Conservation (phyloP, 2,329 filamentous ascomycete genomes). For the Pseudogymnoascus sp. region DNA sequence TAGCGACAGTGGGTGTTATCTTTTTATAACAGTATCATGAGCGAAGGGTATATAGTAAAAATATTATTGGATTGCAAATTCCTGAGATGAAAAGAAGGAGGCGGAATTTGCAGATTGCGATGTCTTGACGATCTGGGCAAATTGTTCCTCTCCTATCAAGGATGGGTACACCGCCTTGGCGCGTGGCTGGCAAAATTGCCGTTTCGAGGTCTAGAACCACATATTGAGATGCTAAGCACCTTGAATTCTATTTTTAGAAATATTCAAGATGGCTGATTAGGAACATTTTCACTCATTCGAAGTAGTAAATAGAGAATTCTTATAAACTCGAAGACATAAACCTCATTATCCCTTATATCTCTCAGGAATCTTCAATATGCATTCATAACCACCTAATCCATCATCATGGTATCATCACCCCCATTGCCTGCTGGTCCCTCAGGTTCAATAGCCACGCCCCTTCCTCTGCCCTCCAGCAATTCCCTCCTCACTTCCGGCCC, state of each 20-base stretch:
- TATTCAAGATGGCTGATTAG: neutral
- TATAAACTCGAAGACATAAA: neutral
- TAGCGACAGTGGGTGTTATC: neutral
- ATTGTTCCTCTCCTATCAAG: slow-evolving; percentile 6
- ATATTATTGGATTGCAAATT: neutral
- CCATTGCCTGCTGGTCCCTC: slow-evolving; percentile 43
- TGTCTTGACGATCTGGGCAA: slow-evolving; percentile 4
- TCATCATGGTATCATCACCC: slow-evolving; percentile 88
- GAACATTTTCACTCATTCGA: neutral
- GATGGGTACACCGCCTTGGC: neutral
- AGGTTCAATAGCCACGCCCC: slow-evolving; percentile 64
- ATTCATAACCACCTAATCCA: slow-evolving; percentile 35
- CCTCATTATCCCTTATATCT: neutral
- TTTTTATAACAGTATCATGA: slow-evolving; percentile 4
- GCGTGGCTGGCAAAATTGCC: neutral
- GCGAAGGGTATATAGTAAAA: neutral
- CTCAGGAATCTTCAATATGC: neutral
- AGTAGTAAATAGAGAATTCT: neutral
- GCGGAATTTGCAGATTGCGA: neutral
- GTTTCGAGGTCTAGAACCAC: neutral
- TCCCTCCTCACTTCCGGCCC: slow-evolving; percentile 88
- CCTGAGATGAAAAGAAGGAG: neutral
- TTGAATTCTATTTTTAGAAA: neutral
- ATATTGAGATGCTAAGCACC: neutral
- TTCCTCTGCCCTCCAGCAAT: slow-evolving; percentile 76